These are phyloP conservation scores for Colletotrichum limetticola DNA, from an alignment of 2,329 filamentous ascomycete species.

Conservation along the genomic window DNA sequence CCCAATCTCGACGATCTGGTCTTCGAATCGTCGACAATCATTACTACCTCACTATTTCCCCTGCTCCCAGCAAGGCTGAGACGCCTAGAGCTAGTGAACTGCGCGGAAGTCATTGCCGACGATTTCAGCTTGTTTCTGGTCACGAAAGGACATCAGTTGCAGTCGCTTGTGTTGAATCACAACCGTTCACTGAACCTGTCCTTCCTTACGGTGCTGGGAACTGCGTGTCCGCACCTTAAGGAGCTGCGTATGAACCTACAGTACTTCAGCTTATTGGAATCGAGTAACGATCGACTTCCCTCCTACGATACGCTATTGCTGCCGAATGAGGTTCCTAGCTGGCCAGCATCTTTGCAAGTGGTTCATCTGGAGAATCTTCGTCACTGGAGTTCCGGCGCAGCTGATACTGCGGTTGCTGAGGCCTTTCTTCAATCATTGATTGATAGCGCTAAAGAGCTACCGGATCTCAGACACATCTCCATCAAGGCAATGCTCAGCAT, in stretches of 20 bases:
- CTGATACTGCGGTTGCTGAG: constrained; percentile 75
- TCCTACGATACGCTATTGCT: constrained; percentile 77
- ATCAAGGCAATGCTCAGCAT: constrained; percentile 83
- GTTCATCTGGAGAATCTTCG: constrained; percentile 83
- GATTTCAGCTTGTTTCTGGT: constrained; percentile 73
- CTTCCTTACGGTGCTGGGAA: constrained; percentile 75
- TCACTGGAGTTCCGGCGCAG: constrained; percentile 75
- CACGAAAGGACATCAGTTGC: constrained; percentile 74
- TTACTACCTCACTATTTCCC: constrained; percentile 75
- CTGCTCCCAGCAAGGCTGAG: constrained; percentile 73
- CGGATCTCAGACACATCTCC: constrained; percentile 73
- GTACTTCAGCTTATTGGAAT: constrained; percentile 77
- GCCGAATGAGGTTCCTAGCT: constrained; percentile 75
- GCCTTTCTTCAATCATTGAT: constrained; percentile 84
- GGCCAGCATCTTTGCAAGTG: constrained; percentile 77
- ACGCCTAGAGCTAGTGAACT: constrained; percentile 81
- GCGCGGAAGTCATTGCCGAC: constrained; percentile 77
- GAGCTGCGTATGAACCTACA: constrained; percentile 81
- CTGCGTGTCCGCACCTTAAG: constrained; percentile 76
- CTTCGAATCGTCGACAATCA: constrained; percentile 79
- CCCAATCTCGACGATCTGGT: constrained; percentile 73
- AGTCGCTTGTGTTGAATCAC: constrained; percentile 76
- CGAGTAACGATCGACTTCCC: constrained; percentile 78
- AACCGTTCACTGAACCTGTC: constrained; percentile 82
- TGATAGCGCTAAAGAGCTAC: constrained; percentile 73